Evolutionary conservation across 208 protist genomes (phyloP).

Genomic region (Acanthamoeba sp.): DNA sequence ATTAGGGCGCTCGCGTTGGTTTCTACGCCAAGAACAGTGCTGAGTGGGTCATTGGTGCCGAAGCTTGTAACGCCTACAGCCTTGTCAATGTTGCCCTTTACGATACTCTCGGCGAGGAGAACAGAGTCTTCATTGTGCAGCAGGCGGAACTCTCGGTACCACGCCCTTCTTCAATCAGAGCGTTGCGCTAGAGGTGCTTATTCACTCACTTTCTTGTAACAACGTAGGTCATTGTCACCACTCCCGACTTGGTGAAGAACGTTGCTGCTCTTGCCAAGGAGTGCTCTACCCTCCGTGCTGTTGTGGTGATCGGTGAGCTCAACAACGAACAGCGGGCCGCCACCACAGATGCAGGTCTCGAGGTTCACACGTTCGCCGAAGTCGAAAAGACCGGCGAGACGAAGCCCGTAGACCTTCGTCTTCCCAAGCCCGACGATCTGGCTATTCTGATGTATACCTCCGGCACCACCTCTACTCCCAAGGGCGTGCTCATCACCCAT

Average conservation of each 20-base stretch:
- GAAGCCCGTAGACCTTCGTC: constrained; percentile 26
- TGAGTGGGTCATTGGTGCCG: constrained; percentile 84
- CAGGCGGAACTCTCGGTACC: constrained; percentile 83
- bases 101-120: constrained; percentile 86
- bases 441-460: constrained; percentile 87
- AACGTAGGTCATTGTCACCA: constrained; percentile 21
- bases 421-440: constrained; percentile 79
- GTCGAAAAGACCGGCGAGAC: constrained; percentile 47
- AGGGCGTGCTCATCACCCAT: constrained; percentile 87
- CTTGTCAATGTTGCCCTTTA: constrained; percentile 84
- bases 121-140: constrained; percentile 84
- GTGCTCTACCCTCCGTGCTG: background rate
- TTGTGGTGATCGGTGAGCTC: background rate
- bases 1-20: constrained; percentile 66
- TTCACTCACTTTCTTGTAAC: background rate
- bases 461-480: constrained; percentile 88
- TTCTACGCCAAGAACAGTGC: constrained; percentile 84
- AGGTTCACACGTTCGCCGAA: constrained; percentile 3
- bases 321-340: constrained; percentile 14
- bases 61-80: constrained; percentile 72
- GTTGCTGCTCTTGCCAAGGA: constrained; percentile 5
- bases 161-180: background rate
- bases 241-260: constrained; percentile 33
- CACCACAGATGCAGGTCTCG: background rate
- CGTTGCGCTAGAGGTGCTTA: background rate